Conservation (phyloP, 345 rosid species). For the Anacardium occidentale region DNA sequence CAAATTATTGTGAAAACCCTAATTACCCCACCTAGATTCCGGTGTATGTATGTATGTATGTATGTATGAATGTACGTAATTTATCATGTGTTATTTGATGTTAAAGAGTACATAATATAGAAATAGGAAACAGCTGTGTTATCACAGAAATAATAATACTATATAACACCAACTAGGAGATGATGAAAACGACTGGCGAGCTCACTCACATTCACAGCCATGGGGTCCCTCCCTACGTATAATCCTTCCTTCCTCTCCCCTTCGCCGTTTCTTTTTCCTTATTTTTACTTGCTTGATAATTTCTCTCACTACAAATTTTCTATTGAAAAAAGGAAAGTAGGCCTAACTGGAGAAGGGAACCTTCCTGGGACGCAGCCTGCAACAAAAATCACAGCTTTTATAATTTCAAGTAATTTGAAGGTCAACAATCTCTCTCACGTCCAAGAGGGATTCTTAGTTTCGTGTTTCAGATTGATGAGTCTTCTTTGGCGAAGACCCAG, state of each 20-base stretch:
- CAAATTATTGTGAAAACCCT: too few species aligned
- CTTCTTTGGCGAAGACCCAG: too few species aligned
- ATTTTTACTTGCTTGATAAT: too few species aligned
- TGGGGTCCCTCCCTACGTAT: conserved; percentile 24
- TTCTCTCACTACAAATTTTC: too few species aligned
- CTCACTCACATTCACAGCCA: conserved; percentile 32
- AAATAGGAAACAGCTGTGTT: conserved; percentile 30
- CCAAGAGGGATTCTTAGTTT: conserved; percentile 12
- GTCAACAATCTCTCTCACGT: conserved; percentile 27
- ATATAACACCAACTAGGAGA: conserved; percentile 34
- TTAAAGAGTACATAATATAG: too few species aligned
- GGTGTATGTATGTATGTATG: too few species aligned
- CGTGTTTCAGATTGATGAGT: background rate
- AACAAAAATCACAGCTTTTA: conserved; percentile 7
- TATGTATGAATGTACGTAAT: too few species aligned
- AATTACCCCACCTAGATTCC: too few species aligned
- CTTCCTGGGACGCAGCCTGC: conserved; percentile 29
- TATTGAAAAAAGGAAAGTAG: background rate
- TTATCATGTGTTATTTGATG: too few species aligned
- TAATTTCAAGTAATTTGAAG: conserved; percentile 3
- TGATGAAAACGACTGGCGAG: conserved; percentile 50
- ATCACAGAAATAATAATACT: conserved; percentile 15
- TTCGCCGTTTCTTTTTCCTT: too few species aligned
- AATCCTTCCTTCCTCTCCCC: background rate
- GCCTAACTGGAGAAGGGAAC: conserved; percentile 28